These are phyloP conservation scores for Aspergillus carlsbadensis DNA, from an alignment of 495 filamentous ascomycete genomes.

Conservation along the genomic window DNA sequence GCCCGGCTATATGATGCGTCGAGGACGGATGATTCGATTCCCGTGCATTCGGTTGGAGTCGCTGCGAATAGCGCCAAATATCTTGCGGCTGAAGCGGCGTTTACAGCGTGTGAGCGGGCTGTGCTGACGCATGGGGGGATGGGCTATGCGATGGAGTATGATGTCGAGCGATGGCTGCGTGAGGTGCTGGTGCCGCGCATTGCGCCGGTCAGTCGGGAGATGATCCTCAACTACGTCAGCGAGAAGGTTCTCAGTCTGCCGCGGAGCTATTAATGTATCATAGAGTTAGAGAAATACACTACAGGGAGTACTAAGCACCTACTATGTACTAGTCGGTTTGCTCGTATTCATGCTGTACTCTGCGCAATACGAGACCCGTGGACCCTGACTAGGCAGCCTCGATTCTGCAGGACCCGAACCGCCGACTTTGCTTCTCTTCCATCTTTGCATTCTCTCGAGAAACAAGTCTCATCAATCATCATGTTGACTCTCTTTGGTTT, in stretches of 20 bases:
- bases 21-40: conserved; percentile 51
- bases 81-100: conserved; percentile 75
- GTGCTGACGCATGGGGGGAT: conserved; percentile 70
- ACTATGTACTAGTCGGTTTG: too few species aligned
- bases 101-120: conserved; percentile 69
- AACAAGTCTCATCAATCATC: too few species aligned
- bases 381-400: too few species aligned
- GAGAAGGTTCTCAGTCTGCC: conserved; percentile 63
- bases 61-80: conserved; percentile 78
- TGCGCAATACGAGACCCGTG: too few species aligned
- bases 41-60: conserved; percentile 63
- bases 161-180: conserved; percentile 74
- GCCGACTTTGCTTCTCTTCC: too few species aligned
- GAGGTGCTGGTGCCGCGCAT: conserved; percentile 75
- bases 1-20: conserved; percentile 68
- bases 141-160: conserved; percentile 77
- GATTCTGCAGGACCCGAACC: too few species aligned
- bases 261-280: conserved; percentile 46
- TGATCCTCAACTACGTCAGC: conserved; percentile 78
- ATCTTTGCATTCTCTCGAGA: too few species aligned
- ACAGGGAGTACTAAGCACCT: too few species aligned
- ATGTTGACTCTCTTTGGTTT: too few species aligned
- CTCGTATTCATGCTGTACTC: too few species aligned
- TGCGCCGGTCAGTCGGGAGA: conserved; percentile 73
- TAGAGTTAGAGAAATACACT: neutral